Evolutionary conservation across 2,329 filamentous ascomycete genomes (phyloP).

Genomic region (Phialocephala sp.): DNA sequence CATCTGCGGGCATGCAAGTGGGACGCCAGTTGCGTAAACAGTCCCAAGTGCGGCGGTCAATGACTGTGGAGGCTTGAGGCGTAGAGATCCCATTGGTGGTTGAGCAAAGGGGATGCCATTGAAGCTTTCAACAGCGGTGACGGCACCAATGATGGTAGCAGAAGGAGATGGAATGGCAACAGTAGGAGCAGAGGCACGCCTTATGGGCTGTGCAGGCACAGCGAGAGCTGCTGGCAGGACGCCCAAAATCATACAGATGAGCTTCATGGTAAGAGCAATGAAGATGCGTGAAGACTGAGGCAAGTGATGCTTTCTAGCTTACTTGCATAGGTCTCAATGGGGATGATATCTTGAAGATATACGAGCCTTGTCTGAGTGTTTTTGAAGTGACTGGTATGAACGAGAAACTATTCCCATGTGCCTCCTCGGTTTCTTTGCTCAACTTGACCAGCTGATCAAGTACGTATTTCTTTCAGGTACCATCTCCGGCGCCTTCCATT

Average conservation of each 20-base stretch:
- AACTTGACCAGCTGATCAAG: slow-evolving; percentile 22
- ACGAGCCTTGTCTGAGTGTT: not conserved
- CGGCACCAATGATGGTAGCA: slow-evolving; percentile 35
- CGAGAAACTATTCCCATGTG: slow-evolving; percentile 27
- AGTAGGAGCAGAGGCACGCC: slow-evolving; percentile 29
- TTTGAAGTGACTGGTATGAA: not conserved
- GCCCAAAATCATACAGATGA: slow-evolving; percentile 19
- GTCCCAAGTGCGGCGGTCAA: slow-evolving; percentile 62
- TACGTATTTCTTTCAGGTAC: slow-evolving; percentile 21
- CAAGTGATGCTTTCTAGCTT: not conserved
- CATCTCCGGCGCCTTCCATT: slow-evolving; percentile 17
- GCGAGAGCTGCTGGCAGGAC: slow-evolving; percentile 24
- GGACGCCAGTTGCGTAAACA: slow-evolving; percentile 62
- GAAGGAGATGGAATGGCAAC: slow-evolving; percentile 30
- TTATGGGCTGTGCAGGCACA: slow-evolving; percentile 4
- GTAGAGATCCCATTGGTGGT: slow-evolving; percentile 66
- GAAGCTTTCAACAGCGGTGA: slow-evolving; percentile 65
- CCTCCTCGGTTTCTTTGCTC: slow-evolving; percentile 25
- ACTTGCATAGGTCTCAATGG: not conserved
- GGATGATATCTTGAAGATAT: slow-evolving; percentile 18
- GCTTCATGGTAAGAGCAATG: slow-evolving; percentile 23
- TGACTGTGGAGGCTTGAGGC: slow-evolving; percentile 70
- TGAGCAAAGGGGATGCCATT: slow-evolving; percentile 77
- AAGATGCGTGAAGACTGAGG: not conserved
- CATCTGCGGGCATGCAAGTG: slow-evolving; percentile 75